phyloP scores from a whole-genome alignment of 2,329 filamentous ascomycete species.

The Cercospora beticola region DNA sequence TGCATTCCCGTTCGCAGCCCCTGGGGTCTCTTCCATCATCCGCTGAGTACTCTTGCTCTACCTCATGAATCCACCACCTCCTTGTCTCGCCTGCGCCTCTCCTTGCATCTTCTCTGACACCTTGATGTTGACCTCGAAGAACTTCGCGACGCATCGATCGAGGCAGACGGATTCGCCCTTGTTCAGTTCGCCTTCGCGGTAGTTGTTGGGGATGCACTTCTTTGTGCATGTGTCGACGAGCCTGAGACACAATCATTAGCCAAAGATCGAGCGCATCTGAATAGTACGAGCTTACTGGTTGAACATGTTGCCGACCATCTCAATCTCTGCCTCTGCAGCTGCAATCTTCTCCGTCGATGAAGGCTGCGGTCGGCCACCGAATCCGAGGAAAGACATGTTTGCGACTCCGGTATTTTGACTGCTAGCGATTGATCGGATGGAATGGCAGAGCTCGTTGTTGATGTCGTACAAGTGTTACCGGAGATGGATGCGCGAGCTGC shows the following conservation, averaged over 20 bases:
- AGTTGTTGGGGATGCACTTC: conserved; percentile 90
- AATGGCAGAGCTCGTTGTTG: not conserved
- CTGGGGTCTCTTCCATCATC: not conserved
- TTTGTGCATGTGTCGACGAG: conserved; percentile 84
- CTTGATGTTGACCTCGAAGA: conserved; percentile 98
- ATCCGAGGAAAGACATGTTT: conserved; percentile 69
- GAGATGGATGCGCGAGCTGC: not conserved
- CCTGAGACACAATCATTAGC: conserved; percentile 25
- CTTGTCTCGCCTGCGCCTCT: conserved; percentile 69
- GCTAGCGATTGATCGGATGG: not conserved
- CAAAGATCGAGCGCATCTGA: not conserved
- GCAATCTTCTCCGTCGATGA: conserved; percentile 96
- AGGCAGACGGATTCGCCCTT: conserved; percentile 99
- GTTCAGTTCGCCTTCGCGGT: conserved; percentile 95
- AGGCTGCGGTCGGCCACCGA: conserved; percentile 72
- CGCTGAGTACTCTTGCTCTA: conserved; percentile 7
- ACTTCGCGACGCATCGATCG: conserved; percentile 95
- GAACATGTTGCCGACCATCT: conserved; percentile 97
- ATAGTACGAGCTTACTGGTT: conserved; percentile 66
- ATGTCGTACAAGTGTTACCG: not conserved
- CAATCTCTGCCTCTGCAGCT: conserved; percentile 93
- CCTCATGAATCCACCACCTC: conserved; percentile 47
- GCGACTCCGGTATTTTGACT: not conserved
- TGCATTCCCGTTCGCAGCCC: not conserved
- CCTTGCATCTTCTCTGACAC: conserved; percentile 95